Evolutionary conservation across 2,329 filamentous ascomycete species (phyloP).

Genomic region (Hortaea sp.): DNA sequence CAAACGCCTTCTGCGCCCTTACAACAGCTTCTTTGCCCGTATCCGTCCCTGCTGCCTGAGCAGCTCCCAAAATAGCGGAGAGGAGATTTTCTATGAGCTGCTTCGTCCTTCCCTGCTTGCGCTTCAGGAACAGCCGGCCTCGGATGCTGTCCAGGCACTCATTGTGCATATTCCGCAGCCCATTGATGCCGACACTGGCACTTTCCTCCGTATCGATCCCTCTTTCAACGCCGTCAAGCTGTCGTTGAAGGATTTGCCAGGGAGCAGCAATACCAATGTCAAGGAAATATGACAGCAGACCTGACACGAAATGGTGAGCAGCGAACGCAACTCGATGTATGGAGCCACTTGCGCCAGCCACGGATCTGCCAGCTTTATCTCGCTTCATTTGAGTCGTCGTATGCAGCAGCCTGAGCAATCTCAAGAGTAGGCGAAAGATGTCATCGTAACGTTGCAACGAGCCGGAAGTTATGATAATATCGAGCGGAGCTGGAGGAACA

Average conservation of each 20-base stretch:
- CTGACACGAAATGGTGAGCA: slow-evolving; percentile 67
- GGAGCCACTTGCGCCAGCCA: too few relatives aligned
- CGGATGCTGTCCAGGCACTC: slow-evolving; percentile 20
- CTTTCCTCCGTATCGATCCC: slow-evolving; percentile 30
- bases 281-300: slow-evolving; percentile 67
- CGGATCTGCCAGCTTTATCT: background rate
- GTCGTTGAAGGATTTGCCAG: slow-evolving; percentile 61
- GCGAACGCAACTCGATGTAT: slow-evolving; percentile 54
- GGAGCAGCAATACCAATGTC: slow-evolving; percentile 63
- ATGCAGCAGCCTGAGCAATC: slow-evolving; percentile 62
- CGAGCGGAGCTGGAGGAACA: slow-evolving; percentile 60
- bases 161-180: slow-evolving; percentile 18
- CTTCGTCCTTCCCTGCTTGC: slow-evolving; percentile 18
- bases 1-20: slow-evolving; percentile 1
- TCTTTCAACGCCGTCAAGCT: slow-evolving; percentile 53
- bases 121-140: slow-evolving; percentile 21
- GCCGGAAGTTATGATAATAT: slow-evolving; percentile 60
- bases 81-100: slow-evolving; percentile 17
- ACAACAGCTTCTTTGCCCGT: background rate
- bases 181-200: slow-evolving; percentile 12
- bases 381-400: slow-evolving; percentile 34
- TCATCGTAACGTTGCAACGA: slow-evolving; percentile 72
- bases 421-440: slow-evolving; percentile 71
- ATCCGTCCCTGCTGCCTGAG: slow-evolving; percentile 3
- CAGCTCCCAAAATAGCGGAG: slow-evolving; percentile 13